Evolutionary conservation across 345 rosid species (phyloP), one percentile per base, ranked within the genome.

Genomic region (Jatropha curcas): DNA sequence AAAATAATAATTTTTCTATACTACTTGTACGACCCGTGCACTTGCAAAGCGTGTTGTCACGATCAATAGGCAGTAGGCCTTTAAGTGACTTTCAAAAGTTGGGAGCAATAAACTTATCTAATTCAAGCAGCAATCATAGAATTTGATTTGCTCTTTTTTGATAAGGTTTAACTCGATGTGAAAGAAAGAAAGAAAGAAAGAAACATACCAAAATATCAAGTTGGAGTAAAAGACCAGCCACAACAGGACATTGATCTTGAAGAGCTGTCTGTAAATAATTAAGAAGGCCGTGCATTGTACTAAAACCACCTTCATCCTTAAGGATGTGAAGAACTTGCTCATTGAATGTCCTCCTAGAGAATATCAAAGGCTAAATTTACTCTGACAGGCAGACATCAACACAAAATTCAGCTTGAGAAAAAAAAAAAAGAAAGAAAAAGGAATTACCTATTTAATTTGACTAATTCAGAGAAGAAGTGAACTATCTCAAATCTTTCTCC

Each of bases 141-240:
- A n/a, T 28, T 22, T 35, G 48, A 55, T 35, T 24, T 37, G 12
- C 6, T 9, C 17, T 35, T 35, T 4, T 33, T 60, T 20, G 39
- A 46, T 5, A 25, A 3, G 30, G 55, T 20, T 67, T 51, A 16
- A 33, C n/a, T 48, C 14, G 1, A 13, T 10, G 22, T 17, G n/a
- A 72, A 62, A 55, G 70, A 67, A 46, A 41, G n/a, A 72, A 62
- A 55, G 70, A 67, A 46, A 41, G 48, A 68, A 24, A 75, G 27
- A 79, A 77, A 76, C 80, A 71, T 58, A 89, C 92, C 89, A 88
- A 84, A 69, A 89, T 86, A 84, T 89, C 94, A 56, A 89, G 89
- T 73, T 89, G 94, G 68, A 89, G 89, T 5, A 88, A 79, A 61
- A 89, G 90, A 68, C 89, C 85, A 0, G 94, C 88, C 10, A 84